Base-by-base conservation (phyloP, 768 basidiomycete genomes). In the Porpolomopsis calyptriformis region DNA sequence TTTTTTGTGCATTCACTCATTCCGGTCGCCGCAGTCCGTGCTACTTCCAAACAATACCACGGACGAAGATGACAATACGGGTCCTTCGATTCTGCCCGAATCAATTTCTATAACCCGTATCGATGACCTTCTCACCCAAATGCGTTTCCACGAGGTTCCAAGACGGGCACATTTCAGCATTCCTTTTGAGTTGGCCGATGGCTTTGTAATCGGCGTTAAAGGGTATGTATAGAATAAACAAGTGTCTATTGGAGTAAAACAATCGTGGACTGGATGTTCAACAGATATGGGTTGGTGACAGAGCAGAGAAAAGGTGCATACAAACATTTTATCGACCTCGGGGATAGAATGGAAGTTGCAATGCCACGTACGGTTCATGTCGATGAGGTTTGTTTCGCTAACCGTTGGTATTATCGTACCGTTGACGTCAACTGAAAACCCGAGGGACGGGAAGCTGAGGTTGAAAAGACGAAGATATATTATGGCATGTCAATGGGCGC, bases 231-330 rank as follows among this genome's bases (percentile, higher is more conserved):
- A 4, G n/a, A 8, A 20, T 50, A 27, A 12, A 24, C 8, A 11
- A 19, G 9, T 20, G 14, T 36, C 7, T 4, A 3, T 43, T 23
- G 16, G 9, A 4, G 16, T 11, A n/a, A 43, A 12, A 31, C 29
- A 14, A 31, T 7, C 29, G 29, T 14, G 14, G 7, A 31, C 7
- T 20, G 49, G 16, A 11, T 39, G 35, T 27, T 14, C 46, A 26
- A 14, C 52, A 96, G 91, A 39, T 99, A 94, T 61, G 82, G 87
- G 7, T 64, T 94, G 36, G 74, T 98, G 12, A 87, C 87, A 1
- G 83, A 92, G 56, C 90, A 93, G 64, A 85, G 76, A 60, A 93
- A 84, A 61, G 85, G 87, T 0, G 45, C 70, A 4, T 85, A 90
- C 60, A 84, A 78, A 57, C 87, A 90, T 56, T 92, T 96, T 49